Evolutionary conservation across 2,329 filamentous ascomycete species (phyloP), one percentile per base, ranked within the genome.

Genomic region (Rhynchosporium agropyri): DNA sequence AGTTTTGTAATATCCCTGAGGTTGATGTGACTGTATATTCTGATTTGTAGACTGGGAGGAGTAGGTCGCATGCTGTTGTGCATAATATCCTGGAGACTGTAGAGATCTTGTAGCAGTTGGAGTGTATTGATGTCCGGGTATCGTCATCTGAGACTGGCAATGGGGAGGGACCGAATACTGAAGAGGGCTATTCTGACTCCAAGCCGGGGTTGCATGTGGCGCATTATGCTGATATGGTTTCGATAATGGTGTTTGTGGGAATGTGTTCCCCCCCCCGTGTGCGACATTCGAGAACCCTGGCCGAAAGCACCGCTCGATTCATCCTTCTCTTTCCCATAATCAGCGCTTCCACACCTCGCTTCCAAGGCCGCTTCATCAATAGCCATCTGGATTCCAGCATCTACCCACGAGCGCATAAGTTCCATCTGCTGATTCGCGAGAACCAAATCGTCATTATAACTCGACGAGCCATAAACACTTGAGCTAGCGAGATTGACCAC

Each of bases 341-440:
- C 31, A 4, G 12, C n/a, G 5, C 8, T 9, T 48, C 40, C 42
- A 43, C 20, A 20, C 20, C 20, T 20, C 20, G 42, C 42, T 43
- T 36, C 38, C 9, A 8, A 31, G n/a, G 33, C 56, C 38, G 53
- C 43, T 40, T 64, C 62, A 20, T 49, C 46, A 28, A 61, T 61
- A 7, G 53, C 58, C 33, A 49, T 49, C 43, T 54, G 28, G 31
- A 64, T 61, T 5, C 53, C 62, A 3, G 43, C 40, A 40, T 64
- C 62, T 15, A 61, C 62, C 62, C 53, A 64, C 20, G 38, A 58
- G 7, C 58, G 62, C 62, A 64, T 64, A 20, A 61, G 45, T 15
- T 61, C 54, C 3, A 60, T 12, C 42, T 56, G 45, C 36, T 49
- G 7, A 42, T 43, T 26, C n/a, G 38, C 43, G 12, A 49, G 38